Evolutionary conservation across 2,329 filamentous ascomycete species (phyloP), one percentile per base, ranked within the genome.

Genomic region (Dothiorella sarmentorum): DNA sequence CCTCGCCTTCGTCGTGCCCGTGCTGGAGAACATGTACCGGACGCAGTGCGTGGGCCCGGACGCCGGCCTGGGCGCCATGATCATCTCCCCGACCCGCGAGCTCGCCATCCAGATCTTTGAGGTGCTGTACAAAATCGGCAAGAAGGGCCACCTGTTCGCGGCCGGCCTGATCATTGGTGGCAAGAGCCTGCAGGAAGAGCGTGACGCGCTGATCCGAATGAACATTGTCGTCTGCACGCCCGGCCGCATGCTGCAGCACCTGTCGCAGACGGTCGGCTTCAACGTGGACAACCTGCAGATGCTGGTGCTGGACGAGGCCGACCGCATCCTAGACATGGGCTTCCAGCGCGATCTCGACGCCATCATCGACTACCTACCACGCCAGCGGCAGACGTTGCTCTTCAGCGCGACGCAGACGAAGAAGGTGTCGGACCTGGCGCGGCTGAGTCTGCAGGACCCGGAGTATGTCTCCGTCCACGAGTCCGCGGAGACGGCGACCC

Each of bases 381-480:
- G 85, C 66, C 79, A 87, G 26, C 82, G 94, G 62, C 94, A 99
- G 75, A 99, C 94, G 0, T 81, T 99, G 69, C 84, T 99, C 9
- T 99, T 97, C 78, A 95, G 90, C 69, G 94, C 94, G 0, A 99
- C 94, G 0, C 94, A 99, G 74, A 97, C 92, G 64, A 95, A 91
- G 69, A 90, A 89, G 69, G 90, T 99, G 0, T 95, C 90, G 0
- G 94, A 99, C 72, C 80, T 99, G 58, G 93, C 93, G 1, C 84
- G 94, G 45, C 75, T 99, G 61, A 96, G 90, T 69, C 79, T 99
- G 27, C 85, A 88, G 65, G 90, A 97, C 55, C 93, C 94, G 13
- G 91, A 97, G 72, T 99, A 99, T 72, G 88, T 99, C 58, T 88
- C 93, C 2, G 94, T 97, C 0, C 93, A 99, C 72, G 90, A 97